Evolutionary conservation across 2,329 filamentous ascomycete species (phyloP).

Genomic region (Aspergillus sp.): DNA sequence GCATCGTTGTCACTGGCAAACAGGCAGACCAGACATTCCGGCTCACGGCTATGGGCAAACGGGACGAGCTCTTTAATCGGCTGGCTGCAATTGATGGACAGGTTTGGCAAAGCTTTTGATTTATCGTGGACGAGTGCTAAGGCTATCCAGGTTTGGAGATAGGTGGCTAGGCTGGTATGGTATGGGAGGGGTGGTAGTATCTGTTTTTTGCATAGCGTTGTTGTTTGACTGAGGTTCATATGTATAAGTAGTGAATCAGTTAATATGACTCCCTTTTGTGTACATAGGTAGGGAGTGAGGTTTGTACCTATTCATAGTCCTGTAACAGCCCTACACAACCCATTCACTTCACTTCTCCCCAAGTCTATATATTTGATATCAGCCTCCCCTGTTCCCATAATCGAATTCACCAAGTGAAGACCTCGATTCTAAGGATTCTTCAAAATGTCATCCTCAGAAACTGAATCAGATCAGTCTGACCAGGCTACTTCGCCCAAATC

Average conservation of each 20-base stretch:
- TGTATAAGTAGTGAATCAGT: no score
- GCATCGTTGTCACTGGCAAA: constrained; percentile 65
- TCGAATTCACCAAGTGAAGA: no score
- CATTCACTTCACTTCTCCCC: no score
- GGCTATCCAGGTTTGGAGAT: constrained; percentile 2
- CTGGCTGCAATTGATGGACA: constrained; percentile 73
- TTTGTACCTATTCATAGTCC: no score
- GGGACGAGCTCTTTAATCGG: constrained; percentile 83
- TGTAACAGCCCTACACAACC: no score
- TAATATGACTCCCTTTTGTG: no score
- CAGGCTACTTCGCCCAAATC: background rate
- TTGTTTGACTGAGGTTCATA: background rate
- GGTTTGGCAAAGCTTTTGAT: constrained; percentile 59
- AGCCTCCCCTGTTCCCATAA: no score
- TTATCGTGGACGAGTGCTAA: background rate
- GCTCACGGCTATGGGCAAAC: constrained; percentile 68
- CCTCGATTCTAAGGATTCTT: no score
- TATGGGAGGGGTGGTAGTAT: background rate
- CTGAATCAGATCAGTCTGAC: no score
- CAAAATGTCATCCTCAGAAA: no score
- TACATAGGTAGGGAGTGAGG: no score
- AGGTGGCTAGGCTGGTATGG: background rate
- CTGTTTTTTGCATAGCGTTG: background rate
- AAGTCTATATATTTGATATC: no score
- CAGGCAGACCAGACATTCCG: constrained; percentile 54